These are phyloP conservation scores for Candida michaelii DNA, from an alignment of 805 yeast genomes.

Conservation along the genomic window DNA sequence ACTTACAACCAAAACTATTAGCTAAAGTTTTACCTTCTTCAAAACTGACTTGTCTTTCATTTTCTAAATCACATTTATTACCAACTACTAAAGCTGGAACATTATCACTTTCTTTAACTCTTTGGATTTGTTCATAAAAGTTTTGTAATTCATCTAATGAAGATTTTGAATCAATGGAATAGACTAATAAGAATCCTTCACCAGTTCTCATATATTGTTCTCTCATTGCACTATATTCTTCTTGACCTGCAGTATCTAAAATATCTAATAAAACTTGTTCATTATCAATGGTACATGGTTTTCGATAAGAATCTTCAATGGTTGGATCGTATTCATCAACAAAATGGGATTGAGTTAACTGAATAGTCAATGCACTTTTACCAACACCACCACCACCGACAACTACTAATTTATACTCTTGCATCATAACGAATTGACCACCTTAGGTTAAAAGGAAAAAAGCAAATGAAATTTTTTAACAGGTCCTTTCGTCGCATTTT, in stretches of 20 bases:
- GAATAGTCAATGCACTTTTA: slow-evolving; percentile 93
- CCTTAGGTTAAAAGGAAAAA: not conserved
- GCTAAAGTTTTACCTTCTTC: slow-evolving; percentile 68
- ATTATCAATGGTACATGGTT: slow-evolving; percentile 80
- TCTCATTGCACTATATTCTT: slow-evolving; percentile 81
- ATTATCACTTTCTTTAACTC: slow-evolving; percentile 71
- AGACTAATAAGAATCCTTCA: slow-evolving; percentile 88
- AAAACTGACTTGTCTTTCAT: slow-evolving; percentile 68
- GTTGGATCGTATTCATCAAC: slow-evolving; percentile 99
- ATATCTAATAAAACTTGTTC: slow-evolving; percentile 79
- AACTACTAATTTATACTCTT: slow-evolving; percentile 90
- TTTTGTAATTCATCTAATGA: slow-evolving; percentile 82
- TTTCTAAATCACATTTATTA: slow-evolving; percentile 72
- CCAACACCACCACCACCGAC: slow-evolving; percentile 99
- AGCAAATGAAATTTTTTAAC: slow-evolving; percentile 8
- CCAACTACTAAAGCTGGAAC: slow-evolving; percentile 84
- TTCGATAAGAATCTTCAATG: slow-evolving; percentile 88
- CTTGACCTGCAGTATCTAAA: slow-evolving; percentile 98
- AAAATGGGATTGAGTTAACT: slow-evolving; percentile 90
- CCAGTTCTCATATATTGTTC: slow-evolving; percentile 97
- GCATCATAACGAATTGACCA: slow-evolving; percentile 31
- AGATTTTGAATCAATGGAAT: slow-evolving; percentile 79
- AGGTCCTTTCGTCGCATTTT: slow-evolving; percentile 7
- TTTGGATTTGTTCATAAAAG: slow-evolving; percentile 72
- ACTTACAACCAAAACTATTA: slow-evolving; percentile 63